Conservation (phyloP, 345 rosid species). For the Bruguiera parviflora region DNA sequence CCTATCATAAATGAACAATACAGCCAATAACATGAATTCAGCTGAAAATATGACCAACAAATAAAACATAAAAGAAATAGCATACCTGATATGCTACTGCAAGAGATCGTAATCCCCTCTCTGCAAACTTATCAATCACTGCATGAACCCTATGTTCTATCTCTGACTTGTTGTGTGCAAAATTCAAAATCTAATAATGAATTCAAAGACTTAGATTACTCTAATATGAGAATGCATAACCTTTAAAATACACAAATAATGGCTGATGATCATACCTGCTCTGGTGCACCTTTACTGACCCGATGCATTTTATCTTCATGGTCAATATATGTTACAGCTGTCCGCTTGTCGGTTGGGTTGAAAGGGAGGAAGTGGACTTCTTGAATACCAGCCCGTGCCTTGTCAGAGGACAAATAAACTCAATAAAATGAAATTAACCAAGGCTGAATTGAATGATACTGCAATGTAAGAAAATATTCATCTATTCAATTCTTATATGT, state of each 20-base stretch:
- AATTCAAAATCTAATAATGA: slow-evolving; percentile 47
- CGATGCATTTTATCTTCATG: slow-evolving; percentile 52
- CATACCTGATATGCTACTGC: slow-evolving; percentile 63
- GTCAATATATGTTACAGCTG: slow-evolving; percentile 57
- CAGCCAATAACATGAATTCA: slow-evolving; percentile 4
- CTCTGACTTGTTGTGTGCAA: slow-evolving; percentile 40
- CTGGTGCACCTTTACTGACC: slow-evolving; percentile 73
- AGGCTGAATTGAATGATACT: not conserved
- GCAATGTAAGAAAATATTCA: not conserved
- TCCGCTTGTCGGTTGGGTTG: slow-evolving; percentile 63
- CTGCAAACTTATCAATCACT: slow-evolving; percentile 55
- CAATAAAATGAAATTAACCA: not conserved
- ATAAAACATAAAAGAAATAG: not conserved
- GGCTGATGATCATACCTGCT: slow-evolving; percentile 19
- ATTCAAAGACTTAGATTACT: slow-evolving; percentile 12
- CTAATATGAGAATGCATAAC: slow-evolving; percentile 3
- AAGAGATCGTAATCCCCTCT: slow-evolving; percentile 60
- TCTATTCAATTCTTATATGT: too few species aligned
- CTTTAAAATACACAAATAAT: slow-evolving; percentile 9
- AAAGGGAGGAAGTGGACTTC: slow-evolving; percentile 67
- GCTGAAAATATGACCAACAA: slow-evolving; percentile 1
- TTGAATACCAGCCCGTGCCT: slow-evolving; percentile 51
- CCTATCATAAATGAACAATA: slow-evolving; percentile 30
- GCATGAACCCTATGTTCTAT: slow-evolving; percentile 56
- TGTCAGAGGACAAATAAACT: slow-evolving; percentile 2